phyloP scores from a whole-genome alignment of 768 basidiomycete genomes.

The Scleroderma citrinum region DNA sequence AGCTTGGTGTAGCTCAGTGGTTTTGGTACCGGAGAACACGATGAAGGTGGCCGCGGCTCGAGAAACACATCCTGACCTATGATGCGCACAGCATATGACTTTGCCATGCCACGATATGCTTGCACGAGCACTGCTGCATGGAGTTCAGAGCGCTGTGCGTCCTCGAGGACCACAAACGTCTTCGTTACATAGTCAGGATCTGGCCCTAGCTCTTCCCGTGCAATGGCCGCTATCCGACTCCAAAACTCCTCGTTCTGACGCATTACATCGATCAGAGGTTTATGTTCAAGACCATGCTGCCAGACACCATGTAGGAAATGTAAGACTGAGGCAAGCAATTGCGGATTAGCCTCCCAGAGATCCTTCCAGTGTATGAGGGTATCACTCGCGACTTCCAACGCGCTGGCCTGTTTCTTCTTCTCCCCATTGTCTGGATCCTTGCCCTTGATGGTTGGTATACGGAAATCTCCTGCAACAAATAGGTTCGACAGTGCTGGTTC shows the following conservation, averaged over 20 bases:
- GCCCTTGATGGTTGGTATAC: constrained; percentile 37
- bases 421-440: constrained; percentile 23
- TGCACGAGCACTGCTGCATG: constrained; percentile 59
- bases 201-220: constrained; percentile 66
- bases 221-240: constrained; percentile 58
- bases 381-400: constrained; percentile 61
- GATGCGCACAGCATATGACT: constrained; percentile 71
- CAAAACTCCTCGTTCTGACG: constrained; percentile 61
- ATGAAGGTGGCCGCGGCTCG: constrained; percentile 39
- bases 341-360: constrained; percentile 73
- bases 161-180: constrained; percentile 35
- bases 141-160: constrained; percentile 41
- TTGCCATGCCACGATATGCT: constrained; percentile 63
- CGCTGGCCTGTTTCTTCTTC: constrained; percentile 42
- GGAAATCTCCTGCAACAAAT: constrained; percentile 71
- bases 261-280: constrained; percentile 46
- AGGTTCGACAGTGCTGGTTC: constrained; percentile 82
- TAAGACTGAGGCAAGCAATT: constrained; percentile 66
- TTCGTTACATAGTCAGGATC: constrained; percentile 61
- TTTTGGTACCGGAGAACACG: constrained; percentile 35
- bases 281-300: constrained; percentile 77
- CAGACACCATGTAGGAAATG: constrained; percentile 73
- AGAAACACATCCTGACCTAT: constrained; percentile 70
- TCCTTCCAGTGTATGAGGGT: constrained; percentile 66
- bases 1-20: constrained; percentile 58